phyloP scores from a whole-genome alignment of 169 alveolate species.

The Eimeria nieschulzi region DNA sequence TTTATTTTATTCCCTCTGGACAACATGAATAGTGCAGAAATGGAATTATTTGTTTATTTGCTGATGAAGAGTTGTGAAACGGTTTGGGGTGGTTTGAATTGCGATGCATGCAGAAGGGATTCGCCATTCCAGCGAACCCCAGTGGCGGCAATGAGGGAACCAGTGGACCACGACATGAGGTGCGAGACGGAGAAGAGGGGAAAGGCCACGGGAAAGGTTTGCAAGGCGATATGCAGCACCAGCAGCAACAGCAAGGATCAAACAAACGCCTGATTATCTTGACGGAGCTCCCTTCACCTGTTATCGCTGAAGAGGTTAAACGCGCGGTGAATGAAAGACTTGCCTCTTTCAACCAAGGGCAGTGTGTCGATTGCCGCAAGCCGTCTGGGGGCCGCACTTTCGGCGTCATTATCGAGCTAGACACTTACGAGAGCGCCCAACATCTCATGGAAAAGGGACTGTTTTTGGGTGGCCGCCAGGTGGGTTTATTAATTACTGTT shows the following conservation, averaged over 20 bases:
- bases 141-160: background rate
- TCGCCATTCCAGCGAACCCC: constrained; percentile 60
- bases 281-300: constrained; percentile 38
- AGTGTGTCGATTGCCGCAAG: constrained; percentile 34
- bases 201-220: background rate
- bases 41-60: too few species aligned
- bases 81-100: background rate
- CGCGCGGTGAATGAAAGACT: constrained; percentile 15
- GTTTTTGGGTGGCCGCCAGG: constrained; percentile 48
- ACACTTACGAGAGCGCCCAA: constrained; percentile 33
- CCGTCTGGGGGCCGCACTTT: constrained; percentile 38
- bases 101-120: constrained; percentile 39
- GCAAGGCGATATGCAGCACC: constrained; percentile 19
- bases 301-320: constrained; percentile 38
- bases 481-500: background rate
- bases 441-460: constrained; percentile 64
- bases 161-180: background rate
- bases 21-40: too few species aligned
- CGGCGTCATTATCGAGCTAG: constrained; percentile 55
- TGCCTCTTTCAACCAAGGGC: constrained; percentile 33
- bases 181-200: background rate
- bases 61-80: background rate
- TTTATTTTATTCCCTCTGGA: background rate
- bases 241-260: constrained; percentile 40
- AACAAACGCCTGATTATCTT: constrained; percentile 23